These are phyloP conservation scores for Wickerhamomyces kurtzmanii DNA, from an alignment of 805 yeast species.

Conservation along the genomic window DNA sequence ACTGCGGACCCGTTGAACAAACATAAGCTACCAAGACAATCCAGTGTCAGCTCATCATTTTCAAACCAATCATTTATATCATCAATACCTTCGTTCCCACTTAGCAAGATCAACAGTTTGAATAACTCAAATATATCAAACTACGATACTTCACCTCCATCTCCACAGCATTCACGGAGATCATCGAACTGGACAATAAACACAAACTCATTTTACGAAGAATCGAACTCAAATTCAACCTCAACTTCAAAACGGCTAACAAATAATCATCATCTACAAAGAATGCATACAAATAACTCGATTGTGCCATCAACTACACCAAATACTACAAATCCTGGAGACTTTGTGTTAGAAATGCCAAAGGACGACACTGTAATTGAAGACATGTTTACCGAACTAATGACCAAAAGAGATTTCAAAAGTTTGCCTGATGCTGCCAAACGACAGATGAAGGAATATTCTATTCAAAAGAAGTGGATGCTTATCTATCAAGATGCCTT, in stretches of 20 bases:
- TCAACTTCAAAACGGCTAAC: constrained; percentile 10
- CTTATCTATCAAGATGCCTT: constrained; percentile 78
- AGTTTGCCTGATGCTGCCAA: constrained; percentile 63
- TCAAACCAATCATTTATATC: constrained; percentile 15
- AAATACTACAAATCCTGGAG: constrained; percentile 4
- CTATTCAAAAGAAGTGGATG: constrained; percentile 83
- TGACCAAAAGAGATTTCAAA: constrained; percentile 76
- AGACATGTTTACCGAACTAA: constrained; percentile 63
- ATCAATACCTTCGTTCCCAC: constrained; percentile 13
- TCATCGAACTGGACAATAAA: constrained; percentile 14
- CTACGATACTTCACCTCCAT: constrained; percentile 11
- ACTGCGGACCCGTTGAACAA: no score
- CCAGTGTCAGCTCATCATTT: constrained; percentile 14
- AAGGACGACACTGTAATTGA: constrained; percentile 57
- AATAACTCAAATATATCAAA: constrained; percentile 11
- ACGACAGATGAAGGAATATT: constrained; percentile 65
- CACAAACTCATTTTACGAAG: no score
- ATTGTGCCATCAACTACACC: constrained; percentile 6
- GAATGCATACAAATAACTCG: constrained; percentile 14
- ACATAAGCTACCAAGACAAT: no score
- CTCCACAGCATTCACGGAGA: constrained; percentile 13
- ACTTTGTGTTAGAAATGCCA: constrained; percentile 50
- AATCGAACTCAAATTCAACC: background rate
- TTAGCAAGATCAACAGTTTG: constrained; percentile 15
- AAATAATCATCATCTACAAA: constrained; percentile 10